Evolutionary conservation across 768 basidiomycete genomes (phyloP).

Genomic region (Pleurotus eryngii): DNA sequence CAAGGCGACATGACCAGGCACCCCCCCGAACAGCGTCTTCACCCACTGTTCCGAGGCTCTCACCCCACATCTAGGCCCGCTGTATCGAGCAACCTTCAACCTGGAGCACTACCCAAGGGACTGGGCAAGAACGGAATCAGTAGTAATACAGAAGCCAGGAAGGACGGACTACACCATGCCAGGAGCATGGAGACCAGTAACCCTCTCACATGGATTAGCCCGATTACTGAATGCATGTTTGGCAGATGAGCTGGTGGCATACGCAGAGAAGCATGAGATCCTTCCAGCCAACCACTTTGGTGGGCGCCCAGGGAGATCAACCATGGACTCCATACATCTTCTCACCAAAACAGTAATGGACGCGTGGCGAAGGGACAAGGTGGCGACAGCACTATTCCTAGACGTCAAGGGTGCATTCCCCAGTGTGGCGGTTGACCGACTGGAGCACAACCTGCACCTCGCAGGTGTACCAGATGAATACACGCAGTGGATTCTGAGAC

Average conservation of each 20-base stretch:
- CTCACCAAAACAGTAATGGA: constrained; percentile 16
- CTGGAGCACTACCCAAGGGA: constrained; percentile 22
- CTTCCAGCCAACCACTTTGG: constrained; percentile 25
- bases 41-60: constrained; percentile 9
- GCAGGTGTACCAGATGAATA: too few relatives aligned
- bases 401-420: constrained; percentile 28
- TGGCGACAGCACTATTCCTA: constrained; percentile 22
- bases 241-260: constrained; percentile 12
- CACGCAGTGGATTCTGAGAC: too few relatives aligned
- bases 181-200: constrained; percentile 29
- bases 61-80: constrained; percentile 11
- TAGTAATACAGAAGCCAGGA: constrained; percentile 33
- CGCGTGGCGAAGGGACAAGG: constrained; percentile 19
- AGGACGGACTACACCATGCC: constrained; percentile 28
- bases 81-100: constrained; percentile 24
- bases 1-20: too few relatives aligned
- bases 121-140: constrained; percentile 23
- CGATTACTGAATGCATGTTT: constrained; percentile 7
- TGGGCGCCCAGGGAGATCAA: constrained; percentile 22
- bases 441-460: constrained; percentile 24
- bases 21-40: too few relatives aligned
- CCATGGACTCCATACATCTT: constrained; percentile 25
- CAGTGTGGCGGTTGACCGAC: constrained; percentile 13
- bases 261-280: constrained; percentile 15
- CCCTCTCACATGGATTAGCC: constrained; percentile 18